Base-by-base conservation (phyloP, 805 yeast species). In the Candida argentea region DNA sequence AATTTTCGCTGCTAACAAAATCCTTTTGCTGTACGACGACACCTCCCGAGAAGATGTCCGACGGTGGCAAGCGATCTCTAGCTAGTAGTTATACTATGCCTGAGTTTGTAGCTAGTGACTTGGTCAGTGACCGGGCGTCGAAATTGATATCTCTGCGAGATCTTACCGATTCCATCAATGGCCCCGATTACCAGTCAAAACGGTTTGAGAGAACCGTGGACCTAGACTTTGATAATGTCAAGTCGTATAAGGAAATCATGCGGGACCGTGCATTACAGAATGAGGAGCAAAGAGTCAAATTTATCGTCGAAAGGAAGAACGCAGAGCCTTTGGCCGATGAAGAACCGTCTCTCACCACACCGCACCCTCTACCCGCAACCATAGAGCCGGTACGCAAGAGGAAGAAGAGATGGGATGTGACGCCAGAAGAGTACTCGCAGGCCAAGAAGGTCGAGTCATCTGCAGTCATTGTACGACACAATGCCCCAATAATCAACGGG, bases 401-500 rank as follows among this genome's bases (percentile, higher is more conserved):
- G 20, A 56, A 58, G 36, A 52, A 59, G 26, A 41, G 73, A 35
- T 65, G 70, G 67, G 72, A 65, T 36, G 70, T 66, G 1, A 47
- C 55, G 2, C 58, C 56, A 4, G 58, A 49, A 27, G 59, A 57
- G 19, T 48, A 46, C 16, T 7, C 20, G 7, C 53, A 40, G 17
- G 25, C 30, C 5, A 30, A 24, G 29, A 30, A 26, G 4, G 38
- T 34, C 22, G 34, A 31, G 27, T n/a, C n/a, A n/a, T n/a, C n/a
- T n/a, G 39, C 29, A 46, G 40, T 25, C 32, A 21, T 22, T 12
- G 6, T 31, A 7, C 33, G 38, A 4, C 34, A 32, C 14, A 48
- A 46, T 20, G 39, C 44, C 4, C 57, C 64, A 2, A 32, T 46
- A 4, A 41, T 54, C 8, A 38, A 46, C 22, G 58, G 64, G 9